Conservation (phyloP, 1,139 yeast species). For the Blastobotrys illinoisensis region DNA sequence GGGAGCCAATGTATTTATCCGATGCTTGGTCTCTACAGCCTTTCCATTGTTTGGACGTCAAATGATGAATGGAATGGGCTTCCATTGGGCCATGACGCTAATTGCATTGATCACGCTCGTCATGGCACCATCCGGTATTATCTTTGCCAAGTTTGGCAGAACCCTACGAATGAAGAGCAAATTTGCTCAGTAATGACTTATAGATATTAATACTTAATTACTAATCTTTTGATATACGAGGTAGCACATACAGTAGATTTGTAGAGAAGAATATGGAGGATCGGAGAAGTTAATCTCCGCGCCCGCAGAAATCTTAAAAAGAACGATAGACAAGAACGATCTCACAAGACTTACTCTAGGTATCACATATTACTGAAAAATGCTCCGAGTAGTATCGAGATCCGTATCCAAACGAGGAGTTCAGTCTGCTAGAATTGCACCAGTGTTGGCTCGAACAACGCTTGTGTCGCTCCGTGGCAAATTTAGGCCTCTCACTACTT, state of each 20-base stretch:
- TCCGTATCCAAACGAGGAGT: neutral
- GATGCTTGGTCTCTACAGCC: constrained; percentile 50
- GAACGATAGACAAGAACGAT: neutral
- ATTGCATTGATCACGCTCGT: constrained; percentile 34
- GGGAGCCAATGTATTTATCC: constrained; percentile 9
- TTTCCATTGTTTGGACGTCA: constrained; percentile 65
- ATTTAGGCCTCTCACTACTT: neutral
- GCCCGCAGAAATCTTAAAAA: neutral
- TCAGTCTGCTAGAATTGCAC: neutral
- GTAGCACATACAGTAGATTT: too few relatives aligned
- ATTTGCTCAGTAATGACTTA: constrained; percentile 1
- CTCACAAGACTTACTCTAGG: too few relatives aligned
- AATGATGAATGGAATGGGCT: constrained; percentile 51
- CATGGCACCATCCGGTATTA: constrained; percentile 21
- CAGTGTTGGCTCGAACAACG: neutral
- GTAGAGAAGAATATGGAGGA: too few relatives aligned
- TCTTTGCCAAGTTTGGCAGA: constrained; percentile 12
- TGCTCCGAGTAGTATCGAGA: neutral
- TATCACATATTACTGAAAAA: too few relatives aligned
- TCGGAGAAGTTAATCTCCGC: neutral
- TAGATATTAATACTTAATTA: neutral
- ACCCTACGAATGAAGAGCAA: constrained; percentile 4
- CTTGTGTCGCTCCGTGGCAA: neutral
- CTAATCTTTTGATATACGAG: neutral
- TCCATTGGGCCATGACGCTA: constrained; percentile 54